Evolutionary conservation across 139 green algal species (phyloP).

Genomic region (Bryopsis sp.): DNA sequence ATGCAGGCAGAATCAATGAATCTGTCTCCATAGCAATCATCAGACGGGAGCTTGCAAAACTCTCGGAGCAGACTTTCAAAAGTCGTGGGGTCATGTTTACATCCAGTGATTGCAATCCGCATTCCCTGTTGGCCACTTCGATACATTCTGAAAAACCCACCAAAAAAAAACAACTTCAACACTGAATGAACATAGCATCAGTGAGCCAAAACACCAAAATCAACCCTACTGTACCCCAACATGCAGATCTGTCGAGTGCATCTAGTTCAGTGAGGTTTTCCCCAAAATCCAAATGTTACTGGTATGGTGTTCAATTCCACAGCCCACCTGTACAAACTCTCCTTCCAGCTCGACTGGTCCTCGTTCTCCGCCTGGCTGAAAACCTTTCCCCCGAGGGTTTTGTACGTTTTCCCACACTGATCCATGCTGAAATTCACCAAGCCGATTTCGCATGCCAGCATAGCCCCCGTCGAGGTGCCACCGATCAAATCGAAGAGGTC

Average conservation of each 20-base stretch:
- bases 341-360: slow-evolving; percentile 39
- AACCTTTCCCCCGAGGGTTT: slow-evolving; percentile 47
- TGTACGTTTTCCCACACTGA: slow-evolving; percentile 82
- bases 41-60: slow-evolving; percentile 34
- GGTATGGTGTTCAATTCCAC: no score
- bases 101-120: slow-evolving; percentile 67
- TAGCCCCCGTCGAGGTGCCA: slow-evolving; percentile 78
- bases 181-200: no score
- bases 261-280: no score
- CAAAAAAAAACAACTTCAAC: background rate
- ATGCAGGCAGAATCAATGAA: slow-evolving; percentile 59
- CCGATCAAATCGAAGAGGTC: slow-evolving; percentile 84
- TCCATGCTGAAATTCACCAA: slow-evolving; percentile 61
- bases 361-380: slow-evolving; percentile 37
- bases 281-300: no score
- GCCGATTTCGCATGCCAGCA: slow-evolving; percentile 71
- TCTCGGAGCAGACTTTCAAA: slow-evolving; percentile 78
- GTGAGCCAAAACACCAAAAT: slow-evolving; percentile 2
- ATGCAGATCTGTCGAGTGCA: no score
- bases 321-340: slow-evolving; percentile 46
- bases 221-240: background rate
- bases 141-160: slow-evolving; percentile 35
- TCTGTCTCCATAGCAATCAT: slow-evolving; percentile 35
- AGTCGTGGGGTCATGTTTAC: slow-evolving; percentile 81
- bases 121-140: slow-evolving; percentile 45